Conservation (phyloP, 352 stramenopile species). For the Phytophthora pisi region DNA sequence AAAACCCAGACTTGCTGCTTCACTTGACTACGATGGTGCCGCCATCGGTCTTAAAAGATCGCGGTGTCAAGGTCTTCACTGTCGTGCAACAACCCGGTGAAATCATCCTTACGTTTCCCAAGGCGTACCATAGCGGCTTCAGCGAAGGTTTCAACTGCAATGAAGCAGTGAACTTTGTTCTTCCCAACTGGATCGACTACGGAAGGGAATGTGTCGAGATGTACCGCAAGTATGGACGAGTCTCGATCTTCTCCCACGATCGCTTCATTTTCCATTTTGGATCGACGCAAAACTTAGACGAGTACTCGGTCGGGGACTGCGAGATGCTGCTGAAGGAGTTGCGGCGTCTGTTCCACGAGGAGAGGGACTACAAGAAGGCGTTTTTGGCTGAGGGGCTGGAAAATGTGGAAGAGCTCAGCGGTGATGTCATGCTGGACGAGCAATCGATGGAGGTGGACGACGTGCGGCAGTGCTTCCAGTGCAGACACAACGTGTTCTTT, state of each 20-base stretch:
- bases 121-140: slow-evolving; percentile 97
- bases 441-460: slow-evolving; percentile 79
- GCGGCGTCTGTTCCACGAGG: slow-evolving; percentile 72
- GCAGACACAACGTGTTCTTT: slow-evolving; percentile 85
- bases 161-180: slow-evolving; percentile 89
- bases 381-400: slow-evolving; percentile 48
- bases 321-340: slow-evolving; percentile 73
- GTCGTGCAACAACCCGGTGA: slow-evolving; percentile 90
- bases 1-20: slow-evolving; percentile 70
- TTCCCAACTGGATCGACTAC: slow-evolving; percentile 87
- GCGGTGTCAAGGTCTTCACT: slow-evolving; percentile 66
- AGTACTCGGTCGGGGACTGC: slow-evolving; percentile 63
- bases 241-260: slow-evolving; percentile 85
- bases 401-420: slow-evolving; percentile 64
- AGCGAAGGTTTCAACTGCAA: slow-evolving; percentile 96
- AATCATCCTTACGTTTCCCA: slow-evolving; percentile 98
- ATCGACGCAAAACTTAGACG: slow-evolving; percentile 64
- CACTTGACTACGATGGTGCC: slow-evolving; percentile 81
- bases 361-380: slow-evolving; percentile 65
- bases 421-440: slow-evolving; percentile 74
- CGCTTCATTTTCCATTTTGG: slow-evolving; percentile 84
- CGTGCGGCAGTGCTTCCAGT: slow-evolving; percentile 67
- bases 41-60: slow-evolving; percentile 49
- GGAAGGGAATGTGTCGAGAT: slow-evolving; percentile 72
- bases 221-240: slow-evolving; percentile 63